Conservation (phyloP, 441 rosid species). For the Flueggea neowawraea region DNA sequence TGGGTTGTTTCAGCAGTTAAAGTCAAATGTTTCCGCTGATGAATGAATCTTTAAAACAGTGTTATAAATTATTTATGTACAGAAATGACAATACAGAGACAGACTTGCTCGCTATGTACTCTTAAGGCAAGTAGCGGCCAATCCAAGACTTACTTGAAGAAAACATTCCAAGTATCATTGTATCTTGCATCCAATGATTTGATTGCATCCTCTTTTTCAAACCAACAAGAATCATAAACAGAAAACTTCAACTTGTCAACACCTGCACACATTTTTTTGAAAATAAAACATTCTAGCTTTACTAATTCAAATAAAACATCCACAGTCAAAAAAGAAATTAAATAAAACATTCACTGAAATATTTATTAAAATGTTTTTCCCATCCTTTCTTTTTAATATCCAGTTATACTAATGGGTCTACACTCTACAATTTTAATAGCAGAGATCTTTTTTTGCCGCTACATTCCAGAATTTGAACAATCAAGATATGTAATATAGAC, state of each 20-base stretch:
- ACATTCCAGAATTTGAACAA: background rate
- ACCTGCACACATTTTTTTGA: conserved; percentile 27
- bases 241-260: conserved; percentile 45
- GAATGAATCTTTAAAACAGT: no score
- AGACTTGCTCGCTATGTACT: background rate
- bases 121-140: background rate
- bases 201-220: conserved; percentile 45
- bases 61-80: no score
- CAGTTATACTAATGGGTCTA: no score
- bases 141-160: conserved; percentile 38
- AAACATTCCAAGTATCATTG: conserved; percentile 42
- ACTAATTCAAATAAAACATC: no score
- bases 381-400: no score
- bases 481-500: background rate
- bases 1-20: no score
- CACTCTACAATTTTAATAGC: background rate
- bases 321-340: background rate
- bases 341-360: background rate
- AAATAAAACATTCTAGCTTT: background rate
- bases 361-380: no score
- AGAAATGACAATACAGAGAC: no score
- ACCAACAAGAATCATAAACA: conserved; percentile 51
- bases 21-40: no score
- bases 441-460: background rate
- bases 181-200: conserved; percentile 52